Evolutionary conservation across 2,329 filamentous ascomycete genomes (phyloP).

Genomic region (Proliferodiscus dingleyae): DNA sequence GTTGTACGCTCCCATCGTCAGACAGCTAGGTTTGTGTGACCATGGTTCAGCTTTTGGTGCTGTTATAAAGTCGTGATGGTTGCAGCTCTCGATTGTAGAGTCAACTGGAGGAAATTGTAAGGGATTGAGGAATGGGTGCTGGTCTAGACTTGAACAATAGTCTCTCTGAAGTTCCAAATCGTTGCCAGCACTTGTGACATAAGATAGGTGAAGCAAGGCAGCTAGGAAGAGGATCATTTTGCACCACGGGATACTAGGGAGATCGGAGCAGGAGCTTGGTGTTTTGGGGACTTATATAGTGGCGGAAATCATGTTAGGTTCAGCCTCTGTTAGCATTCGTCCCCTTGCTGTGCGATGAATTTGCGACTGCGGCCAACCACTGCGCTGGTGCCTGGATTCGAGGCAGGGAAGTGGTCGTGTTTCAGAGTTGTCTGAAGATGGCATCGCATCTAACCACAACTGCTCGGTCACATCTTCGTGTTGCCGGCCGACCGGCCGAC

Average conservation of each 20-base stretch:
- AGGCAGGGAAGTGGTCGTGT: not conserved
- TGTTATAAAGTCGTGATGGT: conserved; percentile 2
- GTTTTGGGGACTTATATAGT: not conserved
- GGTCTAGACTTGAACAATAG: not conserved
- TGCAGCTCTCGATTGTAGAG: not conserved
- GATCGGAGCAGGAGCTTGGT: not conserved
- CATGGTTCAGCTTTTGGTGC: conserved; percentile 12
- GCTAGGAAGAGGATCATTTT: not conserved
- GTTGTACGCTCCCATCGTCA: conserved; percentile 9
- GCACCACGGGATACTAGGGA: not conserved
- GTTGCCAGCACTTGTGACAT: conserved; percentile 1
- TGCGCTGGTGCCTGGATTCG: not conserved
- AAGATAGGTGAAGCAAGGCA: not conserved
- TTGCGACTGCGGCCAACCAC: not conserved
- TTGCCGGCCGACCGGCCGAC: not conserved
- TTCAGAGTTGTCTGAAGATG: conserved; percentile 5
- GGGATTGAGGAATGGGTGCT: not conserved
- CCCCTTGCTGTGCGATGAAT: not conserved
- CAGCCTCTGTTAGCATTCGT: not conserved
- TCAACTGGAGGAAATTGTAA: not conserved
- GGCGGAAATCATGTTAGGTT: not conserved
- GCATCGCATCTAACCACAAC: too few relatives aligned
- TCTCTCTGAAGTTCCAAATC: not conserved
- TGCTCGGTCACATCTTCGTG: not conserved
- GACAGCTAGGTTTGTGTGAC: conserved; percentile 21